Percentiles rank a stretch among this genome's conserved stretches.
Conservation (phyloP, 148 eudicot genomes). For the Rhododendron griersonianum region DNA sequence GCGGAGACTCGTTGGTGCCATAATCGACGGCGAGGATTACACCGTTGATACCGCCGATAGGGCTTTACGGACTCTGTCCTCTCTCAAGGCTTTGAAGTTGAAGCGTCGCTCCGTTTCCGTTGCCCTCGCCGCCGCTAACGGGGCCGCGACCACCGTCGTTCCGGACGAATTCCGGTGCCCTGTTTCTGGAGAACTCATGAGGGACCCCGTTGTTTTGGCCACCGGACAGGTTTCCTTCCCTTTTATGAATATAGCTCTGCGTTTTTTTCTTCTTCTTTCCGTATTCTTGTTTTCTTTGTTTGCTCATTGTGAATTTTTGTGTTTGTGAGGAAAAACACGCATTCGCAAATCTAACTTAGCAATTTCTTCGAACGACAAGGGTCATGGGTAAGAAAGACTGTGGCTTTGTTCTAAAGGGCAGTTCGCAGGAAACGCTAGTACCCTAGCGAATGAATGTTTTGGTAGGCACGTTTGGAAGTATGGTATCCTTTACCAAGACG, state of each 20-base stretch:
- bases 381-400: not conserved
- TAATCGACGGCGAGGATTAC: slow-evolving; percentile 42
- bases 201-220: slow-evolving; percentile 75
- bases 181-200: slow-evolving; percentile 70
- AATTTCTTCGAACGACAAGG: not conserved
- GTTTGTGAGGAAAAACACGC: not conserved
- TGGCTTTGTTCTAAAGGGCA: not conserved
- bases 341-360: not conserved
- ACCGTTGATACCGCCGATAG: slow-evolving; percentile 48
- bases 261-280: not conserved
- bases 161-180: slow-evolving; percentile 79
- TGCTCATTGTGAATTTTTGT: not conserved
- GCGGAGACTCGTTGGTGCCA: slow-evolving; percentile 37
- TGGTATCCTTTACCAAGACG: not conserved
- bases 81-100: slow-evolving; percentile 49
- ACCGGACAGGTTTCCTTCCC: slow-evolving; percentile 54
- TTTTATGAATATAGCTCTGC: not conserved
- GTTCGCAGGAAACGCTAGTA: not conserved
- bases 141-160: no score
- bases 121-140: not conserved
- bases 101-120: slow-evolving; percentile 17
- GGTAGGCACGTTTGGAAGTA: not conserved
- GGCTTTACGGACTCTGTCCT: slow-evolving; percentile 38
- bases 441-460: not conserved
- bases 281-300: not conserved